Percentiles rank a stretch among this genome's conserved stretches.
phyloP scores from a whole-genome alignment of 352 stramenopile species.

The Phytophthora sp. region DNA sequence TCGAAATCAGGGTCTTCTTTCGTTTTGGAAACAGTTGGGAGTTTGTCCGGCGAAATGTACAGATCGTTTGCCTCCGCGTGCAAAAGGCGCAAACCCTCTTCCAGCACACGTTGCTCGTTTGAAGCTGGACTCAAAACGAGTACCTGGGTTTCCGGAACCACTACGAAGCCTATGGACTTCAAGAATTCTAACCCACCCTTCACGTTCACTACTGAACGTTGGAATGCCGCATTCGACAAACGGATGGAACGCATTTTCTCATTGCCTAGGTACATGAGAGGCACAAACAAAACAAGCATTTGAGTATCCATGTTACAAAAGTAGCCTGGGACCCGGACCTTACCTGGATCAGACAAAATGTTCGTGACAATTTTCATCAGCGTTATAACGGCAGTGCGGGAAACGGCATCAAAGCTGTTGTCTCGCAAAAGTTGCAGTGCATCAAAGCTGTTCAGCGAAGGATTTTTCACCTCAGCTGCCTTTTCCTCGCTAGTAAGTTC shows the following conservation, averaged over 20 bases:
- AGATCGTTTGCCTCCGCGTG: slow-evolving; percentile 84
- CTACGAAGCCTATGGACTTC: slow-evolving; percentile 63
- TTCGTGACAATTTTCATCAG: slow-evolving; percentile 90
- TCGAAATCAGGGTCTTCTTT: slow-evolving; percentile 62
- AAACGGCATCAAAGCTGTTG: slow-evolving; percentile 79
- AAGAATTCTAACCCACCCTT: slow-evolving; percentile 81
- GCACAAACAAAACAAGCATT: too few relatives aligned
- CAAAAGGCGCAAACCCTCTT: slow-evolving; percentile 63
- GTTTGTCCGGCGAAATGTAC: slow-evolving; percentile 49
- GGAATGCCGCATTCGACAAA: slow-evolving; percentile 77
- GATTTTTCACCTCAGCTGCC: not conserved
- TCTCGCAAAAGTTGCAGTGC: slow-evolving; percentile 76
- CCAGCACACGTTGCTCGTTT: slow-evolving; percentile 38
- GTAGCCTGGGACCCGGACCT: too few relatives aligned
- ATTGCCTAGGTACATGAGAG: slow-evolving; percentile 53
- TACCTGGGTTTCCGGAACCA: slow-evolving; percentile 53
- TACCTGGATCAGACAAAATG: slow-evolving; percentile 82
- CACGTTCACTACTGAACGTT: slow-evolving; percentile 68
- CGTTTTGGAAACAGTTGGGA: slow-evolving; percentile 54
- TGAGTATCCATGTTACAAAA: too few relatives aligned
- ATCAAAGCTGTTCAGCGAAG: slow-evolving; percentile 53
- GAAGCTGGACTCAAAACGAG: slow-evolving; percentile 40
- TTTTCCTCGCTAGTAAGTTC: too few relatives aligned
- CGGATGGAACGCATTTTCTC: slow-evolving; percentile 85
- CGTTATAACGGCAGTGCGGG: slow-evolving; percentile 59